Base-by-base conservation (phyloP, 2,329 filamentous ascomycete species). In the Penicillium sp. region DNA sequence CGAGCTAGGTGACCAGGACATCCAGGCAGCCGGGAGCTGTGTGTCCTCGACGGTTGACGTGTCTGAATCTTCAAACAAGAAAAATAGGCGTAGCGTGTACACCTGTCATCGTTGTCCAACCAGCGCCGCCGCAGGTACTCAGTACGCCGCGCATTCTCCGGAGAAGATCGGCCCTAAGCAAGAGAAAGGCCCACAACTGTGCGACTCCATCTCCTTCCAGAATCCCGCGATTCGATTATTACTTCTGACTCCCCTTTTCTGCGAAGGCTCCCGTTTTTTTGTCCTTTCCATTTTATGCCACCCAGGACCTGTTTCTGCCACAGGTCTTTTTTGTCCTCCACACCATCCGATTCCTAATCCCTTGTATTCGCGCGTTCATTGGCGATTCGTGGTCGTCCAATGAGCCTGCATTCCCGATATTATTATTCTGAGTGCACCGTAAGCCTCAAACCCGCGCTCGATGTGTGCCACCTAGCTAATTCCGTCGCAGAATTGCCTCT, bases 321-420 rank as follows among this genome's bases (percentile, higher is more conserved):
- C 30, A 31, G 45, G 39, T 46, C 31, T 34, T 42, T 47, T 19
- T 39, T 23, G 21, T 23, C 21, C 11, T 23, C 11, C 11, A 23
- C 11, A 23, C 11, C 7, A 23, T 7, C 21, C 11, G 7, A 11
- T 23, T 23, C 21, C 11, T 23, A 11, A 23, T 23, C 28, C 27
- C 36, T 41, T 39, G 32, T 30, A 41, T 39, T 44, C 45, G 87
- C 88, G 88, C 87, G 87, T 94, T 88, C 76, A 42, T 84, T 94
- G 88, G 77, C 87, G 86, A 83, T 83, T 64, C 48, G 56, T 53
- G 67, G 84, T 87, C 90, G 88, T 94, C 87, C 91, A 88, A 95
- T 95, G 90, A 95, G 93, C 88, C 88, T 96, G 90, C 88, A 90
- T 75, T 74, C 71, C 72, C 72, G n/a, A n/a, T n/a, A 71, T 65